A percentile compares a stretch with the other conserved stretches of the same genome.
Evolutionary conservation across 2,329 filamentous ascomycete genomes (phyloP).

Genomic region (Pestalotiopsis sp.): DNA sequence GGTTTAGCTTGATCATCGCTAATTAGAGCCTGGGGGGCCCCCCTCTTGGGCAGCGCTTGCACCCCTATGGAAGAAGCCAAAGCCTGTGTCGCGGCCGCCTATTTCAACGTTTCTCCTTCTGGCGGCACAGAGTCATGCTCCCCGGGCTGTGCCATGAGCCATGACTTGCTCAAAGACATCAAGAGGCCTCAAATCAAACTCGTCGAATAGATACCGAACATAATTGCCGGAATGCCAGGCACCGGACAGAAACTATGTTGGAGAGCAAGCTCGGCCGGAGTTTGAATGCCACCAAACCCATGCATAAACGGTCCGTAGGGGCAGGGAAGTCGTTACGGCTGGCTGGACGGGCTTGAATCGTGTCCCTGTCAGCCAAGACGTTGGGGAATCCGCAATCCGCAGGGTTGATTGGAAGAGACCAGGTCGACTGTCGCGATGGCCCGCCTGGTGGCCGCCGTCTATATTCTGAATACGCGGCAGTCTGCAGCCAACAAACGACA

Average conservation of each 20-base stretch:
- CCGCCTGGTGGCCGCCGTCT: not conserved
- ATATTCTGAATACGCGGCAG: not conserved
- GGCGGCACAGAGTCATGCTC: not conserved
- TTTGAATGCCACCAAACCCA: not conserved
- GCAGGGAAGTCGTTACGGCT: not conserved
- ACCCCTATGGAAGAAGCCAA: not conserved
- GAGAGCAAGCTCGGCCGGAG: not conserved
- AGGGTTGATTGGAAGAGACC: not conserved
- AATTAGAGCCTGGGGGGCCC: not conserved
- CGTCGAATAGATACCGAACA: not conserved
- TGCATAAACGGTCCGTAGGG: not conserved
- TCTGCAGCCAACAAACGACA: not conserved
- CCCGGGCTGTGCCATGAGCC: not conserved
- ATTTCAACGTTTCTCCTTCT: not conserved
- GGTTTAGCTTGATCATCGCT: not conserved
- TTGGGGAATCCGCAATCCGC: not conserved
- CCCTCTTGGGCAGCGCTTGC: not conserved
- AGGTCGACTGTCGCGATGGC: not conserved
- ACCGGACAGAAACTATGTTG: not conserved
- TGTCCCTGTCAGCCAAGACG: not conserved
- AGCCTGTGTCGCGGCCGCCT: not conserved
- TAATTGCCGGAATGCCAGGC: not conserved
- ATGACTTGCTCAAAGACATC: not conserved
- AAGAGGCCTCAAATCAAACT: not conserved
- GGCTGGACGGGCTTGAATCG: not conserved